Evolutionary conservation across 345 rosid species (phyloP).

Genomic region (Pugionium dolabratum): DNA sequence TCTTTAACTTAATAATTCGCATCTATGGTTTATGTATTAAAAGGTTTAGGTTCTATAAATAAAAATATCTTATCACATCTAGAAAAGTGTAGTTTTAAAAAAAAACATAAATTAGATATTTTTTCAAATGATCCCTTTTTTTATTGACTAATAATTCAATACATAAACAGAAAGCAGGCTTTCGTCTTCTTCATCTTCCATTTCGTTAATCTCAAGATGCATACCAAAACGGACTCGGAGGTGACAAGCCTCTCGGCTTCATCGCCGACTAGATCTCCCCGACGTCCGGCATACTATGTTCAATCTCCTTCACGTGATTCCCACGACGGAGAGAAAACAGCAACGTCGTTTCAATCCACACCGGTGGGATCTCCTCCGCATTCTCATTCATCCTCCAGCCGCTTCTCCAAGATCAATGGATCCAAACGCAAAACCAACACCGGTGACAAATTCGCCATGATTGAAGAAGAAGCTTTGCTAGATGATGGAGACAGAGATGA

Average conservation of each 20-base stretch:
- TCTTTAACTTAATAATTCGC: too few relatives aligned
- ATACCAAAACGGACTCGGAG: slow-evolving; percentile 91
- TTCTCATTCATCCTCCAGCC: slow-evolving; percentile 81
- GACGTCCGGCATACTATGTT: slow-evolving; percentile 86
- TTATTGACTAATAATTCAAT: slow-evolving; percentile 6
- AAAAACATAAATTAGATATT: too few relatives aligned
- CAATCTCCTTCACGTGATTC: slow-evolving; percentile 95
- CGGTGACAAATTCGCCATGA: slow-evolving; percentile 59
- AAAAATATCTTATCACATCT: too few relatives aligned
- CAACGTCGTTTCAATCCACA: slow-evolving; percentile 87
- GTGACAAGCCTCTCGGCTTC: slow-evolving; percentile 85
- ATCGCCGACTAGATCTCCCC: slow-evolving; percentile 88
- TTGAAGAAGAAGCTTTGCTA: slow-evolving; percentile 93
- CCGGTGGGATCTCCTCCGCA: slow-evolving; percentile 94
- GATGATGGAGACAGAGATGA: slow-evolving; percentile 61
- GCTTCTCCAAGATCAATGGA: slow-evolving; percentile 80
- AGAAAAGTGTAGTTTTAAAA: too few relatives aligned
- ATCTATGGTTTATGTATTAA: too few relatives aligned
- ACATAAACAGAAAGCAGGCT: not conserved
- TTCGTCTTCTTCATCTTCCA: not conserved
- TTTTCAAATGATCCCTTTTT: too few relatives aligned
- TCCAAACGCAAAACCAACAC: slow-evolving; percentile 45
- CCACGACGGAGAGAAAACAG: slow-evolving; percentile 95
- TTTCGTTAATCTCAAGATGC: slow-evolving; percentile 53
- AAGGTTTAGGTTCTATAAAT: too few relatives aligned